phyloP scores from a whole-genome alignment of 2,329 filamentous ascomycete genomes.

The Neofusicoccum parvum region DNA sequence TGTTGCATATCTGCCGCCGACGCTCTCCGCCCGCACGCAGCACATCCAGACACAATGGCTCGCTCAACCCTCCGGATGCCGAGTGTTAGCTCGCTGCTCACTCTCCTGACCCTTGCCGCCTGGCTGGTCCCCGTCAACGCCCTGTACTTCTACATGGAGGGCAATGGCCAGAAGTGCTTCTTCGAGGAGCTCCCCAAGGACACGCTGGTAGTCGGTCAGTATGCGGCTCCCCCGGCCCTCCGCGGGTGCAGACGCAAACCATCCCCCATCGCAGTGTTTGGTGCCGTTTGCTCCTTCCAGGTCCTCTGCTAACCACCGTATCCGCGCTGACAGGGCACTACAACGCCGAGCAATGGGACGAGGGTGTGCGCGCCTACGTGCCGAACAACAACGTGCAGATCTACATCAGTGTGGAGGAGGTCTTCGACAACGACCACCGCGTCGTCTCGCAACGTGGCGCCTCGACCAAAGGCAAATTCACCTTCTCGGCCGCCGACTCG shows the following conservation, averaged over 20 bases:
- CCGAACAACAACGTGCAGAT: conserved; percentile 77
- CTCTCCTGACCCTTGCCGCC: conserved; percentile 67
- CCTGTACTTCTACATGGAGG: conserved; percentile 95
- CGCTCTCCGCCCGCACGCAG: conserved; percentile 6
- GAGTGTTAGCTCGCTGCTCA: conserved; percentile 39
- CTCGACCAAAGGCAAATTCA: conserved; percentile 75
- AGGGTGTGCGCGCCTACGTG: conserved; percentile 66
- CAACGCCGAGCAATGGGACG: conserved; percentile 80
- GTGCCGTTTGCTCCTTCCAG: background rate
- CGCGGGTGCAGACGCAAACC: background rate
- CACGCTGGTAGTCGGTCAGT: conserved; percentile 83
- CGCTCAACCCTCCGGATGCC: conserved; percentile 13
- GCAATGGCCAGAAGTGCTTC: conserved; percentile 86
- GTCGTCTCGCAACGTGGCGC: conserved; percentile 84
- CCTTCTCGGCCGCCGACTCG: conserved; percentile 91
- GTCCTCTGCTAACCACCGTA: conserved; percentile 1
- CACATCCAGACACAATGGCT: conserved; percentile 18
- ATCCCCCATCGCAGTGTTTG: no score
- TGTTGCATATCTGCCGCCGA: conserved; percentile 8
- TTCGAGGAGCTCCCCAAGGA: conserved; percentile 98
- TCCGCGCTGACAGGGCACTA: conserved; percentile 66
- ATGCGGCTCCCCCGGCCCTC: no score
- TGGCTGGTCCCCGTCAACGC: conserved; percentile 69
- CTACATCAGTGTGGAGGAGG: conserved; percentile 92
- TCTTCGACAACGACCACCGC: conserved; percentile 97